phyloP scores from a whole-genome alignment of 2,329 filamentous ascomycete species.

The Nectriaceae sp. region DNA sequence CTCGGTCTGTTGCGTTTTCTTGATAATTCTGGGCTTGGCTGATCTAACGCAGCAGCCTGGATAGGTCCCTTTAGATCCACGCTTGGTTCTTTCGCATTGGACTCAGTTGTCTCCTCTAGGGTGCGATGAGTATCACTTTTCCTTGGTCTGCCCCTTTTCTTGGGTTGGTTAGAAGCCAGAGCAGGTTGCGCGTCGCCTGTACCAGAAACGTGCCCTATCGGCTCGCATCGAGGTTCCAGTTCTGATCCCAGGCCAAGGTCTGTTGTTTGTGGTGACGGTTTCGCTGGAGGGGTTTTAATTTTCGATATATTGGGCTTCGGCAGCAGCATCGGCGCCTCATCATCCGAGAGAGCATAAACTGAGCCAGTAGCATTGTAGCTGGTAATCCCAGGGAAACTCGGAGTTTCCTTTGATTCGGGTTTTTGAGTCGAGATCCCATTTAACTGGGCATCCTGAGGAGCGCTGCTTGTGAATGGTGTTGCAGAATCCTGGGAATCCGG shows the following conservation, averaged over 20 bases:
- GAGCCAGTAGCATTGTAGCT: conserved; percentile 1
- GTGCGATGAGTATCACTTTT: neutral
- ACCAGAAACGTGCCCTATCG: no score
- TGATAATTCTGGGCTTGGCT: neutral
- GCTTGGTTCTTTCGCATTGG: neutral
- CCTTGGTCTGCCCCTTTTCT: conserved; percentile 23
- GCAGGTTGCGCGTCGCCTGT: no score
- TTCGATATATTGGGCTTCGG: conserved; percentile 9
- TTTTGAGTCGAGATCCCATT: no score
- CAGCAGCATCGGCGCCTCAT: conserved; percentile 35
- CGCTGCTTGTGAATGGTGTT: conserved; percentile 23
- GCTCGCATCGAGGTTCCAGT: no score
- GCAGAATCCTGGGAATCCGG: conserved; percentile 33
- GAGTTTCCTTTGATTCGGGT: neutral
- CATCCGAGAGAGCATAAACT: conserved; percentile 36
- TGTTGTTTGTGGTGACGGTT: no score
- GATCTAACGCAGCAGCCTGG: neutral
- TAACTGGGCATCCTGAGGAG: conserved; percentile 12
- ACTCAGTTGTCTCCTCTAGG: neutral
- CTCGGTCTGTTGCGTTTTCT: conserved; percentile 4
- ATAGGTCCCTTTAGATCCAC: neutral
- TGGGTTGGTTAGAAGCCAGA: conserved; percentile 9
- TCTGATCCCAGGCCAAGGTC: no score
- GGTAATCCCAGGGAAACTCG: neutral
- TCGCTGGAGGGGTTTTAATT: no score